These are phyloP conservation scores for Didymosphaeria variabile DNA, from an alignment of 2,329 filamentous ascomycete genomes.

Conservation along the genomic window DNA sequence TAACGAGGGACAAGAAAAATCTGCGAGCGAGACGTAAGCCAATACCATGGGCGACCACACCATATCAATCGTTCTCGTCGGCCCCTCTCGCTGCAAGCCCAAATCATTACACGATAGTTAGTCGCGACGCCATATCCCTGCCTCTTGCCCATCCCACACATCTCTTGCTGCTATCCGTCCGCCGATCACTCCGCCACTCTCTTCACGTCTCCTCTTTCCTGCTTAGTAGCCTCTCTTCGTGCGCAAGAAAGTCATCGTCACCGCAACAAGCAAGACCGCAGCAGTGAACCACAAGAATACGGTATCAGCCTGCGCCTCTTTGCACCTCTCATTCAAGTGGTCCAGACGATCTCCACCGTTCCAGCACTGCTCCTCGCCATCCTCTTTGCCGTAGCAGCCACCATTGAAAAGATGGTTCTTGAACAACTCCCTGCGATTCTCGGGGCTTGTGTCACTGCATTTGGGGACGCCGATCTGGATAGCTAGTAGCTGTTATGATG, in stretches of 20 bases:
- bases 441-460: constrained; percentile 14
- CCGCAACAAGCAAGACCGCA: constrained; percentile 15
- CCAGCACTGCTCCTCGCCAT: background rate
- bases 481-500: constrained; percentile 18
- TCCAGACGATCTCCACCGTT: background rate
- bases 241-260: constrained; percentile 17
- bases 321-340: constrained; percentile 25
- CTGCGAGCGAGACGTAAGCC: background rate
- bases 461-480: constrained; percentile 19
- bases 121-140: background rate
- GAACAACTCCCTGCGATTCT: constrained; percentile 11
- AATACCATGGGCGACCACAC: background rate
- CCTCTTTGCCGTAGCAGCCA: constrained; percentile 12
- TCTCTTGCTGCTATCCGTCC: background rate
- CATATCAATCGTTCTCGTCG: background rate
- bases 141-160: background rate
- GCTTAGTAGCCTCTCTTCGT: constrained; percentile 13
- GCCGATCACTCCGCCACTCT: background rate
- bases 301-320: constrained; percentile 22
- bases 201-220: background rate
- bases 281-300: constrained; percentile 32
- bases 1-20: background rate
- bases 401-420: constrained; percentile 29
- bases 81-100: too few relatives aligned
- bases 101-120: background rate